These are phyloP conservation scores for Chenopodium suecicum DNA, from an alignment of 148 eudicot species.

Conservation along the genomic window DNA sequence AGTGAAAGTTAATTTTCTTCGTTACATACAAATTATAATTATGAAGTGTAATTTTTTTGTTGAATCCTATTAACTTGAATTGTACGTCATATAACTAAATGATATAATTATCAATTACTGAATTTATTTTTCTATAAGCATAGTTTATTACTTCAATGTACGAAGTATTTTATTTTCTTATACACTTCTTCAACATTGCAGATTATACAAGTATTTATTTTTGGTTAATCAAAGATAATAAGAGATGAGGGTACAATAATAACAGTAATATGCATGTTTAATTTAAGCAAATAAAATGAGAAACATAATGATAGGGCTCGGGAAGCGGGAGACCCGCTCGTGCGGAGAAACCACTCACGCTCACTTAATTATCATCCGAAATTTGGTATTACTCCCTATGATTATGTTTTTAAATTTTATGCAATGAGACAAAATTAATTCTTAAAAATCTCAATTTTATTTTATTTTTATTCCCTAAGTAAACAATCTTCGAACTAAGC, in stretches of 20 bases:
- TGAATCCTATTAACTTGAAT: too few relatives aligned
- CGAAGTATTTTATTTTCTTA: too few relatives aligned
- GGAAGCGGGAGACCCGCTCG: conserved; percentile 53
- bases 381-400: background rate
- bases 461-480: background rate
- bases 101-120: too few relatives aligned
- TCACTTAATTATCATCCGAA: conserved; percentile 32
- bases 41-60: too few relatives aligned
- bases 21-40: too few relatives aligned
- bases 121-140: too few relatives aligned
- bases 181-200: too few relatives aligned
- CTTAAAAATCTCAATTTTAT: background rate
- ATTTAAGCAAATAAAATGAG: conserved; percentile 10
- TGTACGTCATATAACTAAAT: too few relatives aligned
- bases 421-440: conserved; percentile 31
- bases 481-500: conserved; percentile 12
- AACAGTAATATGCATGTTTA: conserved; percentile 17
- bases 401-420: conserved; percentile 9
- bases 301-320: conserved; percentile 30
- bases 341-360: conserved; percentile 59
- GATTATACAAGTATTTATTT: too few relatives aligned
- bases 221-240: background rate
- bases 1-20: too few relatives aligned
- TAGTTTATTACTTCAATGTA: too few relatives aligned
- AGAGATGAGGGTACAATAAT: background rate